Conservation (phyloP, 1,139 yeast species). For the Scheffersomyces segobiensis region DNA sequence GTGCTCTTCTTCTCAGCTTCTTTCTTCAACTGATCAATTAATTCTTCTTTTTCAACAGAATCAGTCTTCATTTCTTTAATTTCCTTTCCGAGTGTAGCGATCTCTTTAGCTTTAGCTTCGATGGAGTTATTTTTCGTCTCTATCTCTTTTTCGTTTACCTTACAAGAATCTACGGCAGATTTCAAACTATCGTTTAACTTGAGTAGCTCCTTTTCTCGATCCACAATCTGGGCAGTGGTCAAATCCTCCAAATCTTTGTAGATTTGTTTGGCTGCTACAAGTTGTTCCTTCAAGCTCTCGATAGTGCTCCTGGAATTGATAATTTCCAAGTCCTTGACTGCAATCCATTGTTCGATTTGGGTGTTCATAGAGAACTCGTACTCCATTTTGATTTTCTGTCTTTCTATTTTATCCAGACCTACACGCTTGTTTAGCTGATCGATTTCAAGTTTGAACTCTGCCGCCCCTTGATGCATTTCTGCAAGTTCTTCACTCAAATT, state of each 20-base stretch:
- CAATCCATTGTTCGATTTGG: slow-evolving; percentile 29
- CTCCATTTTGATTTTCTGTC: slow-evolving; percentile 18
- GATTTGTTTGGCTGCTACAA: slow-evolving; percentile 4
- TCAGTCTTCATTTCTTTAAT: not conserved
- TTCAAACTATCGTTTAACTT: not conserved
- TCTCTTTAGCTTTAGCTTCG: slow-evolving; percentile 1
- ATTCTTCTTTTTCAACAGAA: not conserved
- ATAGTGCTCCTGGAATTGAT: slow-evolving; percentile 10
- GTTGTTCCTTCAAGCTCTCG: slow-evolving; percentile 2
- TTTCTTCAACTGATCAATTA: not conserved
- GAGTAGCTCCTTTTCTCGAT: not conserved
- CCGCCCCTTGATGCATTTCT: slow-evolving; percentile 4
- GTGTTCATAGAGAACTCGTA: slow-evolving; percentile 30
- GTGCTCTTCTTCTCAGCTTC: not conserved
- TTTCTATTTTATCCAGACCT: slow-evolving; percentile 10
- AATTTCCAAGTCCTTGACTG: slow-evolving; percentile 26
- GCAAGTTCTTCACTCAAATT: slow-evolving; percentile 10
- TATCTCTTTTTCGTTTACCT: not conserved
- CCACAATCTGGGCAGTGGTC: not conserved
- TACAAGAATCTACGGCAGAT: not conserved
- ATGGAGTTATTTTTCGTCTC: not conserved
- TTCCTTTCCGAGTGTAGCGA: not conserved
- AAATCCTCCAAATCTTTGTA: slow-evolving; percentile 2
- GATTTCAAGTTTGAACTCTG: slow-evolving; percentile 3
- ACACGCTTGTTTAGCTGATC: slow-evolving; percentile 6